phyloP scores from a whole-genome alignment of 306 rosid species.

The Sechiopsis laciniata region DNA sequence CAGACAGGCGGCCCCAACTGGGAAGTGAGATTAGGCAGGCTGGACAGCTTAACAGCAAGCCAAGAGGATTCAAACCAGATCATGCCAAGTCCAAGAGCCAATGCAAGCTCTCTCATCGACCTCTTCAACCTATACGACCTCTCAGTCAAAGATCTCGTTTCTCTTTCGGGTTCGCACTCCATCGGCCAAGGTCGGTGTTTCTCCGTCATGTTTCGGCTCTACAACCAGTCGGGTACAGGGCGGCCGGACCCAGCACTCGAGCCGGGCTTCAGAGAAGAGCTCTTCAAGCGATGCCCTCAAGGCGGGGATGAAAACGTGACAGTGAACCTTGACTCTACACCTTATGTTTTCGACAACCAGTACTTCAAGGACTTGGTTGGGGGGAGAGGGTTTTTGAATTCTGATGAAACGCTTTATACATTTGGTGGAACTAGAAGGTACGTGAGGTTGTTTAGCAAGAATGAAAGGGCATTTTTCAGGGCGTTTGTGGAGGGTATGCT shows the following conservation, averaged over 20 bases:
- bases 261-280: slow-evolving; percentile 40
- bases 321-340: slow-evolving; percentile 69
- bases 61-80: slow-evolving; percentile 58
- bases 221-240: slow-evolving; percentile 79
- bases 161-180: slow-evolving; percentile 86
- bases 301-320: slow-evolving; percentile 66
- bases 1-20: slow-evolving; percentile 89
- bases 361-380: slow-evolving; percentile 80
- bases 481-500: slow-evolving; percentile 70
- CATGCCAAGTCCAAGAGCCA: slow-evolving; percentile 90
- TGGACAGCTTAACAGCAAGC: slow-evolving; percentile 64
- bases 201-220: slow-evolving; percentile 81
- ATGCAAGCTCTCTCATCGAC: slow-evolving; percentile 53
- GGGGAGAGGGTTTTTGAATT: slow-evolving; percentile 74
- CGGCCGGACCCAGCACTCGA: slow-evolving; percentile 66
- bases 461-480: slow-evolving; percentile 41
- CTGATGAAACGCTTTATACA: slow-evolving; percentile 74
- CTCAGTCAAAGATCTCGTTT: slow-evolving; percentile 52
- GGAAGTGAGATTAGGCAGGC: slow-evolving; percentile 73
- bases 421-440: slow-evolving; percentile 34
- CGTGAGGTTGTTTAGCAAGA: slow-evolving; percentile 38
- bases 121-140: slow-evolving; percentile 51
- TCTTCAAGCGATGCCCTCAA: slow-evolving; percentile 49
- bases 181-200: slow-evolving; percentile 81
- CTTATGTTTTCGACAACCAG: slow-evolving; percentile 62